Conservation (phyloP, 768 basidiomycete species). For the Boletellus ananiceps region DNA sequence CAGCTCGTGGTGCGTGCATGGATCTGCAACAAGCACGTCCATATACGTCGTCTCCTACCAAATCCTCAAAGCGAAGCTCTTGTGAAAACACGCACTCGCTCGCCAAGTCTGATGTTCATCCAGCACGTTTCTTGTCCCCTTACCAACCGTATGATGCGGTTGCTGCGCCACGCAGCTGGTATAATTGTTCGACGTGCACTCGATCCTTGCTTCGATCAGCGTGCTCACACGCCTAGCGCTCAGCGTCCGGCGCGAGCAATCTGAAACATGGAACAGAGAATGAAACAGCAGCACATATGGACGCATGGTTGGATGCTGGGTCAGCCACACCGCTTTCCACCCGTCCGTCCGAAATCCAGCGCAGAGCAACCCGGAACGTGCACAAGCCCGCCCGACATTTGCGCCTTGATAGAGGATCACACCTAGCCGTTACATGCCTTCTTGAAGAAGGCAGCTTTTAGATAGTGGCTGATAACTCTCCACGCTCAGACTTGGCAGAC, state of each 20-base stretch:
- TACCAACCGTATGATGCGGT: not conserved
- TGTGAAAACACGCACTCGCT: not conserved
- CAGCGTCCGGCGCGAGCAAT: not conserved
- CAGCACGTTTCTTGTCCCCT: not conserved
- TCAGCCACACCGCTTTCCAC: not conserved
- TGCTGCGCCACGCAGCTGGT: not conserved
- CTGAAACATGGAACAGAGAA: not conserved
- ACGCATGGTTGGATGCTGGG: not conserved
- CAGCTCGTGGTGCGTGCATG: not conserved
- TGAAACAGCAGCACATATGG: not conserved
- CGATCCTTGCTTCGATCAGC: constrained; percentile 6
- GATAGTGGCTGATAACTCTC: constrained; percentile 4
- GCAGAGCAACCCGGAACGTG: not conserved
- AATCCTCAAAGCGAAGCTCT: not conserved
- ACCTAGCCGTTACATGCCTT: not conserved
- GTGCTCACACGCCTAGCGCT: not conserved
- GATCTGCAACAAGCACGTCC: not conserved
- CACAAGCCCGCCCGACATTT: not conserved
- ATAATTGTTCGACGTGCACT: not conserved
- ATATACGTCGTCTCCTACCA: not conserved
- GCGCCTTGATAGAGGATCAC: not conserved
- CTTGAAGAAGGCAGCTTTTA: not conserved
- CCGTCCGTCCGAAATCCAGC: not conserved
- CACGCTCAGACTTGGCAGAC: constrained; percentile 2
- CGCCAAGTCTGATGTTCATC: not conserved